These are phyloP conservation scores for Aspergillus latus DNA, from an alignment of 2,329 filamentous ascomycete species.

Conservation along the genomic window DNA sequence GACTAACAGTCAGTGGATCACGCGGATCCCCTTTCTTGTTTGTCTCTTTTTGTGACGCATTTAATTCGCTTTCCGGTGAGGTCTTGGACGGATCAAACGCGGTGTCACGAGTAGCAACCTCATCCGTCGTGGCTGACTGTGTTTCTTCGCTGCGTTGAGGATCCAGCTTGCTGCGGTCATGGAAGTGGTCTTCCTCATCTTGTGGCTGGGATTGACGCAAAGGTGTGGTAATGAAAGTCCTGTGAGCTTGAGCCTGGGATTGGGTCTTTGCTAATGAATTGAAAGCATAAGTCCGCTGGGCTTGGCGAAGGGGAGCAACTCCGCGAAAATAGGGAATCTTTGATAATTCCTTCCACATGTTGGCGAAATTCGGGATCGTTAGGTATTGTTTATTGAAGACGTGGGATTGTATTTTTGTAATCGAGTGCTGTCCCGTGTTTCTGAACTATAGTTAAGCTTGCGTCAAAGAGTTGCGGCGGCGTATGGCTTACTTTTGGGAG, in stretches of 20 bases:
- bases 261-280: background rate
- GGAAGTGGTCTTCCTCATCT: constrained; percentile 9
- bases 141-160: constrained; percentile 66
- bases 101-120: constrained; percentile 58
- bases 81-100: constrained; percentile 71
- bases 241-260: background rate
- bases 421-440: background rate
- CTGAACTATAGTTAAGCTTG: background rate
- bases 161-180: constrained; percentile 62
- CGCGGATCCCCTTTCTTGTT: constrained; percentile 40
- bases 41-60: constrained; percentile 38
- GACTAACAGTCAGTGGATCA: constrained; percentile 60
- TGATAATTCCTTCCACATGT: constrained; percentile 14
- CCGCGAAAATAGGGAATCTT: background rate
- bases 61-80: constrained; percentile 59
- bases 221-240: constrained; percentile 1
- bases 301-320: background rate
- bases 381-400: background rate
- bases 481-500: background rate
- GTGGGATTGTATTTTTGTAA: background rate
- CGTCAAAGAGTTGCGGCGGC: background rate
- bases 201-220: constrained; percentile 5
- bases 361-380: background rate
- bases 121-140: constrained; percentile 64
- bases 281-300: background rate